Base-by-base conservation (phyloP, 345 rosid genomes). In the Acer negundo region DNA sequence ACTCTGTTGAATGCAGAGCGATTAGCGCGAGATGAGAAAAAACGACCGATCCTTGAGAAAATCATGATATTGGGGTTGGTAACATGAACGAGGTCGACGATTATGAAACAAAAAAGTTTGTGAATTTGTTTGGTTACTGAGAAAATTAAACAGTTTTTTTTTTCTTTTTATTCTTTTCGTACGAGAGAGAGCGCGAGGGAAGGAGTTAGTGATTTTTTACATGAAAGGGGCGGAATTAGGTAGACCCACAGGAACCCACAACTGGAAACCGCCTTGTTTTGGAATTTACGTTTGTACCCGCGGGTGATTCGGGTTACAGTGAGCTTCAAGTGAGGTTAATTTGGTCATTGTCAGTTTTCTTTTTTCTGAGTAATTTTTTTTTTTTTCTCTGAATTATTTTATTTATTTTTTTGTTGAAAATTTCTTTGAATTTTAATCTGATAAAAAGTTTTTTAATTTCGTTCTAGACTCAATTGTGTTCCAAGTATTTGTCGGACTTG, bases 11-110 rank as follows among this genome's bases (percentile, higher is more conserved):
- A 70, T n/a, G 64, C 24, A 35, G 80, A 70, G 62, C 81, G 82
- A 49, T 71, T 22, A 10, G 81, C 74, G 46, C 80, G 86, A 53
- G 65, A 51, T 0, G 46, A 42, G 20, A 82, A 35, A 40, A 82
- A 49, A 75, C 84, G 80, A 58, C 46, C 70, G 38, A 83, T 69
- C 73, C 81, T 77, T 28, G 87, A 83, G 73, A 83, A 65, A 23
- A 82, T 74, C 88, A 87, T 85, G 20, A 35, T 55, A 17, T 10
- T 1, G 35, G 53, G 1, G 49, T 58, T 61, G 72, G 20, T 23
- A 38, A 24, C 76, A 70, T 75, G 70, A 78, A 78, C 19, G 3
- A 59, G 23, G 24, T n/a, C 77, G 73, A 38, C 40, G 8, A 72
- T 22, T 0, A 7, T 15, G 12, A 20, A 72, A 59, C 64, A 20